A percentile compares a stretch with the other conserved stretches of the same genome.
Conservation (phyloP, 148 eudicot species). For the Arbutus unedo region DNA sequence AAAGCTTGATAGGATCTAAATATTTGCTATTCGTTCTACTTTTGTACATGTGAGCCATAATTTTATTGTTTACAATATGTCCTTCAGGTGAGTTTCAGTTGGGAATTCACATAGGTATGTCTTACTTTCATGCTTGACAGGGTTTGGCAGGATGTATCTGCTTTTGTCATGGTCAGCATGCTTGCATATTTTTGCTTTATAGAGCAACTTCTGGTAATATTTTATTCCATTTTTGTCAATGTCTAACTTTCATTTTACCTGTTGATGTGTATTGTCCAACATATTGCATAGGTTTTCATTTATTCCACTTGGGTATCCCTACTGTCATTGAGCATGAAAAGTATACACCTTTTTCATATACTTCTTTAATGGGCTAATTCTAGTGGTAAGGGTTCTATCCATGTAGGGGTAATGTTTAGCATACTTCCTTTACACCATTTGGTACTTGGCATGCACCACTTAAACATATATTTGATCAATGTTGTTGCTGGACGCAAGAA, state of each 20-base stretch:
- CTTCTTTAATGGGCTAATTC: not conserved
- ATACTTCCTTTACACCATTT: not conserved
- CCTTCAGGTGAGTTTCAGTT: not conserved
- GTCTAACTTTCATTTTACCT: not conserved
- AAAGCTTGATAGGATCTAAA: not conserved
- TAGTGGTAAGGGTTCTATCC: not conserved
- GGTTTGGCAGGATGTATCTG: constrained; percentile 53
- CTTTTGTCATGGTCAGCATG: constrained; percentile 50
- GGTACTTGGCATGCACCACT: not conserved
- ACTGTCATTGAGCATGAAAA: not conserved
- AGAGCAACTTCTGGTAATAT: constrained; percentile 58
- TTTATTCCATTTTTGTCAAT: not conserved
- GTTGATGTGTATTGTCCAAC: not conserved
- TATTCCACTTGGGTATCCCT: not conserved
- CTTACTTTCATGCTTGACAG: constrained; percentile 24
- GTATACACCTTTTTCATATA: not conserved
- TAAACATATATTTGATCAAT: not conserved
- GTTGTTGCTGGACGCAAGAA: not conserved
- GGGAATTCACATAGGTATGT: constrained; percentile 2
- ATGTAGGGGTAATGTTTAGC: not conserved
- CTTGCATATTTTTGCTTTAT: constrained; percentile 56
- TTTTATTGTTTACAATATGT: not conserved
- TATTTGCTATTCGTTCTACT: not conserved
- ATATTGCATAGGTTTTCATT: not conserved
- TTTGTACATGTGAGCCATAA: not conserved